Evolutionary conservation across 352 stramenopile genomes (phyloP).

Genomic region (Blastocystis sp.): DNA sequence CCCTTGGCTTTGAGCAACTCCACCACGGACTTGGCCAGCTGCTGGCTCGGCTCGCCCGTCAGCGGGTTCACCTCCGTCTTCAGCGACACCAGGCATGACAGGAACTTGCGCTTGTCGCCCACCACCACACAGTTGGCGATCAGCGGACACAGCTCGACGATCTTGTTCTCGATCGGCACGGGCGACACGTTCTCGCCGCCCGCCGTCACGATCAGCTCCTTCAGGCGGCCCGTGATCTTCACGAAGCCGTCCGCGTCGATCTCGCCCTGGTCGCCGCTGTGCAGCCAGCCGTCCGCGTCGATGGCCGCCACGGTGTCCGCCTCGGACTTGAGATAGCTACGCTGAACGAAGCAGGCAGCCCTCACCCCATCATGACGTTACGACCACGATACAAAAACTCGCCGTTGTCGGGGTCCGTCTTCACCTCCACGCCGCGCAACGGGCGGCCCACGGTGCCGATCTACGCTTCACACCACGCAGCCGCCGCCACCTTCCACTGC

Average conservation of each 20-base stretch:
- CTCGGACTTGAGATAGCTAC: conserved; percentile 72
- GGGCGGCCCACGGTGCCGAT: conserved; percentile 39
- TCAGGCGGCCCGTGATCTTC: conserved; percentile 90
- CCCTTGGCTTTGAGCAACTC: conserved; percentile 69
- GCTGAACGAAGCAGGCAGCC: neutral
- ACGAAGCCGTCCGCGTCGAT: conserved; percentile 84
- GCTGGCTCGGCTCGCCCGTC: conserved; percentile 77
- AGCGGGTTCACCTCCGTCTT: conserved; percentile 75
- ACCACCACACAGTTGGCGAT: conserved; percentile 88
- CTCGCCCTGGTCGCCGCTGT: conserved; percentile 86
- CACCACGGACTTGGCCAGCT: conserved; percentile 76
- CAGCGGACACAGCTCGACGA: conserved; percentile 83
- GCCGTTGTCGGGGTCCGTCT: conserved; percentile 45
- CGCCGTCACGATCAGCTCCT: conserved; percentile 90
- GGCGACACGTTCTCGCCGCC: conserved; percentile 90
- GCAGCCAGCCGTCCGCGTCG: conserved; percentile 87
- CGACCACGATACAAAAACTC: conserved; percentile 62
- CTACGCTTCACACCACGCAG: neutral
- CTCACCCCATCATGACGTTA: conserved; percentile 67
- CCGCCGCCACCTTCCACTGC: conserved; percentile 72
- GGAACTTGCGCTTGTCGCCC: conserved; percentile 87
- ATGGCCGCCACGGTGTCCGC: conserved; percentile 82
- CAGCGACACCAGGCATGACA: conserved; percentile 83
- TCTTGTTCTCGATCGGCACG: conserved; percentile 84
- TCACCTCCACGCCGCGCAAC: conserved; percentile 46